Conservation (phyloP, 2,329 filamentous ascomycete species). For the Pseudocercospora eumusae region DNA sequence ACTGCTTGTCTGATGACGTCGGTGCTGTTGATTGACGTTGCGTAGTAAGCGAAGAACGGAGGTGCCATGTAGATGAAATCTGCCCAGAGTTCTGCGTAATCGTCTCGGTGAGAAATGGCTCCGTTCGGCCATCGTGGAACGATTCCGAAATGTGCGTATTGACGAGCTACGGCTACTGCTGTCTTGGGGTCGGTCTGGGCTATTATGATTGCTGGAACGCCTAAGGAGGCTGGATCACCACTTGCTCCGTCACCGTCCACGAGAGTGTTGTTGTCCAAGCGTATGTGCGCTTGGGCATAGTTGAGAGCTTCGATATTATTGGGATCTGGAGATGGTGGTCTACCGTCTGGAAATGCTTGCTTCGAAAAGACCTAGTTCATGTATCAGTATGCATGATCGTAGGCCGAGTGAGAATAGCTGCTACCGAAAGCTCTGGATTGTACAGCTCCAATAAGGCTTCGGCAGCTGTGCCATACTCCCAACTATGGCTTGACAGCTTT, state of each 20-base stretch:
- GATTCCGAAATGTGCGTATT: conserved; percentile 45
- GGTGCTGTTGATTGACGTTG: conserved; percentile 43
- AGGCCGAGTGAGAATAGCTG: conserved; percentile 32
- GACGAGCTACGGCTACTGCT: conserved; percentile 41
- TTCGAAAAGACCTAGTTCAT: conserved; percentile 11
- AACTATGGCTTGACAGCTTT: conserved; percentile 33
- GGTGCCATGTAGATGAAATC: conserved; percentile 55
- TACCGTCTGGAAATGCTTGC: conserved; percentile 19
- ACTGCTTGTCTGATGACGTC: conserved; percentile 41
- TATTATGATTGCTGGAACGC: conserved; percentile 49
- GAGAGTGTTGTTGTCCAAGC: conserved; percentile 39
- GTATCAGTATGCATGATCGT: not conserved
- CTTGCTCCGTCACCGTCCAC: conserved; percentile 43
- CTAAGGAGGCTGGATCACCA: conserved; percentile 51
- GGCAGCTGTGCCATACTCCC: conserved; percentile 47
- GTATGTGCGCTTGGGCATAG: conserved; percentile 39
- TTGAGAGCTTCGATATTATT: conserved; percentile 24
- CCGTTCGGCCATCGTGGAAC: conserved; percentile 43
- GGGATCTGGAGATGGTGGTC: conserved; percentile 12
- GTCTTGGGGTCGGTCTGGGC: conserved; percentile 40
- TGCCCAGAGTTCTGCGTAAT: conserved; percentile 50
- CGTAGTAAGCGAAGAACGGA: conserved; percentile 52
- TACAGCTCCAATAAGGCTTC: conserved; percentile 47
- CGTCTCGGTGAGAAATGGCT: conserved; percentile 52
- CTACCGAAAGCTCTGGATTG: conserved; percentile 41